Conservation (phyloP, 805 yeast genomes). For the Scheffersomyces lignosus region DNA sequence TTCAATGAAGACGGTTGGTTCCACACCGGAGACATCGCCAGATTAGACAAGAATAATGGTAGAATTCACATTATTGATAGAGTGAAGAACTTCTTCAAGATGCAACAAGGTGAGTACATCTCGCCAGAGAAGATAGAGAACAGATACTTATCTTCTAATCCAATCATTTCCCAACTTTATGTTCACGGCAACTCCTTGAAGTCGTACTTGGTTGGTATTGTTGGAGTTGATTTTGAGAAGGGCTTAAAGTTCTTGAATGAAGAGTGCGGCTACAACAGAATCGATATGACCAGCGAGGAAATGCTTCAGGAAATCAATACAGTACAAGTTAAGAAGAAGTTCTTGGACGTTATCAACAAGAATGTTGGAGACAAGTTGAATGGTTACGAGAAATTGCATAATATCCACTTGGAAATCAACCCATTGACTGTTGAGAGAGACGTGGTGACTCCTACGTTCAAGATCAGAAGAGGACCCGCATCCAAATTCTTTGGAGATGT, state of each 20-base stretch:
- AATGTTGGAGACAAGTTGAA: conserved; percentile 20
- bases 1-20: conserved; percentile 55
- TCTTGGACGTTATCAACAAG: conserved; percentile 24
- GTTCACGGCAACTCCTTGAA: conserved; percentile 34
- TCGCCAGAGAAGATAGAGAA: conserved; percentile 43
- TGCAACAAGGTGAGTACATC: conserved; percentile 45
- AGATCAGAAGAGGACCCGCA: conserved; percentile 22
- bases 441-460: conserved; percentile 18
- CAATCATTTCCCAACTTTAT: conserved; percentile 28
- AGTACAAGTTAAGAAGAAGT: conserved; percentile 17
- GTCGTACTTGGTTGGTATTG: conserved; percentile 29
- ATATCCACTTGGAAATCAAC: conserved; percentile 26
- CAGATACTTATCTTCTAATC: conserved; percentile 28
- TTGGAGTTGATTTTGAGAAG: conserved; percentile 24
- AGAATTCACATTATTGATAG: conserved; percentile 48
- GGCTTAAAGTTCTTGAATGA: conserved; percentile 20
- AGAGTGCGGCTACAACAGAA: conserved; percentile 14
- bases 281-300: conserved; percentile 10
- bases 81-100: conserved; percentile 46
- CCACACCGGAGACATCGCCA: conserved; percentile 54
- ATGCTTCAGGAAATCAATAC: conserved; percentile 23
- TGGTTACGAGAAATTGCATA: conserved; percentile 36
- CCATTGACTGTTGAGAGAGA: conserved; percentile 25
- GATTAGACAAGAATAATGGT: conserved; percentile 27
- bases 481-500: conserved; percentile 19